Percentiles rank a stretch among this genome's conserved stretches.
Evolutionary conservation across 106 monocot species (phyloP).

Genomic region (Cymbidium sinense): DNA sequence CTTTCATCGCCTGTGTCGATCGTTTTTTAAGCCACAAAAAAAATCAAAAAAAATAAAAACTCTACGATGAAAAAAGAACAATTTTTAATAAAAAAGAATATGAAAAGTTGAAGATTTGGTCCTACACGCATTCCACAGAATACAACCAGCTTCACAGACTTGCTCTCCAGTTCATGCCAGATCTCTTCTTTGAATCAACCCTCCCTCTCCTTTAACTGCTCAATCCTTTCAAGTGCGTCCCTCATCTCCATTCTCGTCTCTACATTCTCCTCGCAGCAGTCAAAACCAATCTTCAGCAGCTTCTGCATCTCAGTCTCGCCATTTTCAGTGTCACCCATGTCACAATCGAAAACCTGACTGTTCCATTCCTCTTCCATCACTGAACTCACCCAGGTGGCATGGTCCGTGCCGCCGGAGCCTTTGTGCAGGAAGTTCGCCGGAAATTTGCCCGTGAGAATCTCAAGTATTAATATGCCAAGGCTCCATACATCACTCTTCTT

Average conservation of each 20-base stretch:
- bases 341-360: slow-evolving; percentile 41
- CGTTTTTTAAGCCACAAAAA: no score
- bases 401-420: slow-evolving; percentile 23
- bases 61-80: no score
- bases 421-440: slow-evolving; percentile 48
- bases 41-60: no score
- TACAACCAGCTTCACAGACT: no score
- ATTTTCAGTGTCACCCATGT: neutral
- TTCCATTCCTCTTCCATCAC: slow-evolving; percentile 26
- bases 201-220: slow-evolving; percentile 18
- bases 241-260: slow-evolving; percentile 35
- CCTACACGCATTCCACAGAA: no score
- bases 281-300: slow-evolving; percentile 39
- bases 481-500: slow-evolving; percentile 92
- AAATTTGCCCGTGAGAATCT: slow-evolving; percentile 75
- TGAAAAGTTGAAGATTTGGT: no score
- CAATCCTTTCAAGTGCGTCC: slow-evolving; percentile 30
- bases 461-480: slow-evolving; percentile 77
- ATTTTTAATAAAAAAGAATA: no score
- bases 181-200: neutral
- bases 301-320: slow-evolving; percentile 27
- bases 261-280: slow-evolving; percentile 41
- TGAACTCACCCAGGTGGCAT: slow-evolving; percentile 50
- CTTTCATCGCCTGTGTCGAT: no score
- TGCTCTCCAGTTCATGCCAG: no score